phyloP scores from a whole-genome alignment of 148 eudicot genomes.

The Diospyros lotus region DNA sequence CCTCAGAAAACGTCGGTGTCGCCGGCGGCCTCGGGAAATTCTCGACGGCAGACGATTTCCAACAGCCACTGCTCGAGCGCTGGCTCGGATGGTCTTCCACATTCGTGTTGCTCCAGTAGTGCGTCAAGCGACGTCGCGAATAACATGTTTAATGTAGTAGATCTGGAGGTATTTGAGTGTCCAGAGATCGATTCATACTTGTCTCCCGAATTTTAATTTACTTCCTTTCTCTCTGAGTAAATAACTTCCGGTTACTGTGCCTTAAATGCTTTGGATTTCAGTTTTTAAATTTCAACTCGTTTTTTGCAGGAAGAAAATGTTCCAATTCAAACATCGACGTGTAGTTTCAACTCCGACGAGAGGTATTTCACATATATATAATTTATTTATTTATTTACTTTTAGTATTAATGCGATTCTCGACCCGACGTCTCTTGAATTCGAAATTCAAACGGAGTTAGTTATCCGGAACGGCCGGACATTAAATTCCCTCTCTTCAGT shows the following conservation, averaged over 20 bases:
- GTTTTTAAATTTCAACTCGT: constrained; percentile 1
- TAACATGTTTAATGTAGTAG: constrained; percentile 19
- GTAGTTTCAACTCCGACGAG: constrained; percentile 13
- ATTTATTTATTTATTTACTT: too few species aligned
- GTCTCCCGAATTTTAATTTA: background rate
- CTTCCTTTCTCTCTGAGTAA: background rate
- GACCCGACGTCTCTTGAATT: constrained; percentile 17
- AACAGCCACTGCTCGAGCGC: constrained; percentile 9
- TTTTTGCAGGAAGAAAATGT: constrained; percentile 14
- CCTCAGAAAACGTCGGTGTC: constrained; percentile 5
- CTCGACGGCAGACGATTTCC: constrained; percentile 3
- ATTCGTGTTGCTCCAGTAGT: constrained; percentile 32
- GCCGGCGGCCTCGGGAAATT: background rate
- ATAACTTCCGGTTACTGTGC: background rate
- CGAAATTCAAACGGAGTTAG: constrained; percentile 27
- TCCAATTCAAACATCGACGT: constrained; percentile 18
- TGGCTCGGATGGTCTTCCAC: constrained; percentile 5
- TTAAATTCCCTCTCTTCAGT: constrained; percentile 6
- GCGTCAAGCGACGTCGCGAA: constrained; percentile 17
- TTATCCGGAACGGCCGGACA: constrained; percentile 9
- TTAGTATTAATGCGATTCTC: constrained; percentile 1
- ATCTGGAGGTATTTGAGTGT: constrained; percentile 43
- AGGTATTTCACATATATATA: constrained; percentile 18
- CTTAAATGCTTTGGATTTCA: constrained; percentile 3
- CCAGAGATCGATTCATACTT: background rate